phyloP scores from a whole-genome alignment of 768 basidiomycete genomes.

The Daedalea quercina region DNA sequence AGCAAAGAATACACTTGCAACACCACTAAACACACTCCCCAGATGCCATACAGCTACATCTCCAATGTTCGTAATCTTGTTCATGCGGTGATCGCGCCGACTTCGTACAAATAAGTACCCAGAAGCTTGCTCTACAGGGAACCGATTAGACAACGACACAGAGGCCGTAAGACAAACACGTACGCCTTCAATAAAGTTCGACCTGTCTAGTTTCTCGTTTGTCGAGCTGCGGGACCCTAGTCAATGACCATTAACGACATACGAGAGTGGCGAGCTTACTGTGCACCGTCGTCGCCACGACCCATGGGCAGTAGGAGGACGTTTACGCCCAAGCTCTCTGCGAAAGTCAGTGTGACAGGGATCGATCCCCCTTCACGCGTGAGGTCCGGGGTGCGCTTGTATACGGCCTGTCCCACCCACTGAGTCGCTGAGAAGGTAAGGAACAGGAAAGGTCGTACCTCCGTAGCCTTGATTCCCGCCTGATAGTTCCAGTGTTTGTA shows the following conservation, averaged over 20 bases:
- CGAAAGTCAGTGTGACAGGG: constrained; percentile 90
- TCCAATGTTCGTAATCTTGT: not conserved
- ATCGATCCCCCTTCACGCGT: constrained; percentile 94
- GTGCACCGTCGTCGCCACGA: constrained; percentile 90
- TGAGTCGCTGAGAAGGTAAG: not conserved
- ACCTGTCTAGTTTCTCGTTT: constrained; percentile 89
- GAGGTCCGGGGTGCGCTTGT: constrained; percentile 69
- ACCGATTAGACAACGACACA: not conserved
- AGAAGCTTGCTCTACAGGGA: constrained; percentile 57
- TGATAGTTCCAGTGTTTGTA: constrained; percentile 89
- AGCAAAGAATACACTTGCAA: too few species aligned
- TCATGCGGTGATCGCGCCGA: constrained; percentile 24
- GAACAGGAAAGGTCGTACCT: constrained; percentile 32
- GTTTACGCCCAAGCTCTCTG: constrained; percentile 80
- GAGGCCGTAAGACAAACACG: constrained; percentile 18
- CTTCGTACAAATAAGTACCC: constrained; percentile 77
- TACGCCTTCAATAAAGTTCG: constrained; percentile 86
- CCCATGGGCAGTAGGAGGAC: constrained; percentile 91
- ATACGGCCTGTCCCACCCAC: constrained; percentile 36
- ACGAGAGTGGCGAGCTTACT: constrained; percentile 41
- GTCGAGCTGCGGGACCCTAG: constrained; percentile 52
- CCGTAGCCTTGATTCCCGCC: constrained; percentile 83
- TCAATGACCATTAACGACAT: not conserved
- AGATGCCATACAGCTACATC: not conserved
- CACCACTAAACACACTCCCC: not conserved